Base-by-base conservation (phyloP, 768 basidiomycete species). In the Mycena galopus region DNA sequence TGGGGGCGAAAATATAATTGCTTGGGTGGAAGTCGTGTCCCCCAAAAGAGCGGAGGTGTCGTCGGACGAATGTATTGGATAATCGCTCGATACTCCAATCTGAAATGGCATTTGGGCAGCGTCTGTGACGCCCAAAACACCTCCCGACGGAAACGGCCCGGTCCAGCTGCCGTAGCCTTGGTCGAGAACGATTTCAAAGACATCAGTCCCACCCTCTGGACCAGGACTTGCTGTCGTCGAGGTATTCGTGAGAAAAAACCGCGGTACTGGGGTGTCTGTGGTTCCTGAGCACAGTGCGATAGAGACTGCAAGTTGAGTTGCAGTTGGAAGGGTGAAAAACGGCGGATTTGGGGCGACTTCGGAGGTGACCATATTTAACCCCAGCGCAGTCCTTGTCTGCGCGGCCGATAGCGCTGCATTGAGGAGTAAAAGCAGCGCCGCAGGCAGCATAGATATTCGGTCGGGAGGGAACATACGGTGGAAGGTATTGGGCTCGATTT, bases 1-100 rank as follows among this genome's bases (percentile, higher is more conserved):
- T 0, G 88, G 80, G 10, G 89, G 88, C 0, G 94, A 95, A 80
- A 93, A 94, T 14, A 95, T 76, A 32, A 96, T 80, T 0, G 89
- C 93, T 78, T 93, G 90, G 61, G 90, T 93, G 8, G 90, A 82
- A 2, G 94, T 93, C 1, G 93, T 90, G 78, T 96, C 94, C 3
- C 92, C 93, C 2, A 95, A 81, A 8, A 93, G 80, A 1, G 93
- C 93, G 0, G 87, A 76, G 12, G 75, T 75, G 21, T 80, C 67
- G 14, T 88, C 76, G 7, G 81, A 67, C 69, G 85, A 77, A 74
- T 92, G 91, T 58, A 91, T 80, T 21, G 89, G 85, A 14, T 87
- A 83, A 63, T 78, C 81, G 67, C 82, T 83, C 23, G 91, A 92
- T 2, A 91, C 81, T 4, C 87, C 89, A 16, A 94, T 74, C 76